Evolutionary conservation across 495 filamentous ascomycete genomes (phyloP), one percentile per base, ranked within the genome.

Genomic region (Penicillium fimorum): DNA sequence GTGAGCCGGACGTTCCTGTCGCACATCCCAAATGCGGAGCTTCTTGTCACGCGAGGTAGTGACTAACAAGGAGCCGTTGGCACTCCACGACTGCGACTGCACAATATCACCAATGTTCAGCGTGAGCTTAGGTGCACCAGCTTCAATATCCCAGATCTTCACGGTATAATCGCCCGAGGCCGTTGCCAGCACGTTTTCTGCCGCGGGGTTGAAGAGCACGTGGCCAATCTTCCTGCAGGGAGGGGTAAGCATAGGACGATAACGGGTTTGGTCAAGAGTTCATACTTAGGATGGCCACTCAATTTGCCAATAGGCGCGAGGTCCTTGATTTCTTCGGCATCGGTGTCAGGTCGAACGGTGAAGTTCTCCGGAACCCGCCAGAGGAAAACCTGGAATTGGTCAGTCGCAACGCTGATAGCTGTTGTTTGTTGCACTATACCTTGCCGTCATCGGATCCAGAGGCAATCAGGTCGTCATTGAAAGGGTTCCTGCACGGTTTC

Each of bases 41-140:
- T 96, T 97, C 84, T 98, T 98, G 82, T 97, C 95, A 46, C 95
- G 85, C 29, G 90, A 96, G 13, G 94, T 97, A 1, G 94, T 98
- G 41, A 89, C 92, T 54, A 98, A 76, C 65, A 96, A 78, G 30
- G 88, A 85, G 45, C 94, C 94, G 61, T 92, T 91, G 62, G 90
- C 91, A 71, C 87, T 96, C 94, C 94, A 98, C 20, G 92, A 96
- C 64, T 96, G 80, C 47, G 89, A 94, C 72, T 97, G 94, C 17
- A 97, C 89, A 59, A 96, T 90, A 57, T 97, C 94, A 37, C 80
- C 83, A 71, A 97, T 86, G 63, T 88, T 91, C 35, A 97, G 80
- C 3, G 85, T 84, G 40, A 92, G 76, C 60, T 82, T 82, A 1
- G 88, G 61, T 51, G 85, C 79, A 18, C 87, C 90, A n/a, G 89